phyloP scores from a whole-genome alignment of 2,329 filamentous ascomycete genomes.

The Diplocarpon mali region DNA sequence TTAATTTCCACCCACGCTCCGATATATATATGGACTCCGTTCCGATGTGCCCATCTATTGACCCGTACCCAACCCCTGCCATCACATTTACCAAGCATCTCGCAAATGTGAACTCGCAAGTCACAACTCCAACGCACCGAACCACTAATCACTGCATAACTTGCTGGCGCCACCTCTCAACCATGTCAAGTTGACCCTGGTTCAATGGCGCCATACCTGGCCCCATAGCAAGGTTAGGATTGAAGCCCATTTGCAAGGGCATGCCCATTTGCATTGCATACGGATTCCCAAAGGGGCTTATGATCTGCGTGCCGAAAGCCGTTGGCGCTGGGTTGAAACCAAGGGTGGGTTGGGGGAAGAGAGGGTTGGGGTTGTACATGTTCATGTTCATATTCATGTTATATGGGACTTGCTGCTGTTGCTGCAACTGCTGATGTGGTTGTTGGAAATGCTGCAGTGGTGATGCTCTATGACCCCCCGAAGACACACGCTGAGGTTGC shows the following conservation, averaged over 20 bases:
- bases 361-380: constrained; percentile 4
- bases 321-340: constrained; percentile 5
- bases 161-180: constrained; percentile 28
- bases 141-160: constrained; percentile 22
- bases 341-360: constrained; percentile 21
- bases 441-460: background rate
- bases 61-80: too few species aligned
- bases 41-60: too few species aligned
- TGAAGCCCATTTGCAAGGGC: constrained; percentile 16
- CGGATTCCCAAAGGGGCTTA: constrained; percentile 18
- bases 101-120: too few species aligned
- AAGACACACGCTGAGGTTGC: constrained; percentile 4
- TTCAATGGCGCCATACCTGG: constrained; percentile 17
- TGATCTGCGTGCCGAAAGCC: constrained; percentile 11
- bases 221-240: constrained; percentile 6
- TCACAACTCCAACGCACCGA: too few species aligned
- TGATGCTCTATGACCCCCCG: constrained; percentile 11
- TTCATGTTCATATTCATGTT: background rate
- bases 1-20: too few species aligned
- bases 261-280: constrained; percentile 15
- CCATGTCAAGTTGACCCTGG: constrained; percentile 28
- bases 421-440: background rate
- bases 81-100: too few species aligned
- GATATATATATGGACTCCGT: too few species aligned
- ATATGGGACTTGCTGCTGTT: constrained; percentile 9